These are phyloP conservation scores for Populus hybrid DNA, from an alignment of 441 rosid genomes.

Conservation along the genomic window DNA sequence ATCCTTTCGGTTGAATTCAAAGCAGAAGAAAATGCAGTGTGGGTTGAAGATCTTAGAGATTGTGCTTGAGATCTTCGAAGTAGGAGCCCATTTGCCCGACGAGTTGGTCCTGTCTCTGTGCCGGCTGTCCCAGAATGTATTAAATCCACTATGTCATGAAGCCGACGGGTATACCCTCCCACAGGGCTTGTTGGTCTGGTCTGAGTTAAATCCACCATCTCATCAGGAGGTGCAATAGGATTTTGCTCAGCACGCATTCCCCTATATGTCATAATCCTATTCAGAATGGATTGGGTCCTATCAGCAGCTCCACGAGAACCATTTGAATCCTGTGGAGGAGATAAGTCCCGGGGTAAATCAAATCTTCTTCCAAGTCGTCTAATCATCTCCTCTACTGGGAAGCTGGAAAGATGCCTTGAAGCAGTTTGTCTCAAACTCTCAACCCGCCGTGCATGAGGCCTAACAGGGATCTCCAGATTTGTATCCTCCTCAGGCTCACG, in stretches of 20 bases:
- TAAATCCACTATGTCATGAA: slow-evolving; percentile 24
- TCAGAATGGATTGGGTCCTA: slow-evolving; percentile 45
- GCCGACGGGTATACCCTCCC: slow-evolving; percentile 41
- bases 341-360: slow-evolving; percentile 59
- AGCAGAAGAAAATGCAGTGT: slow-evolving; percentile 42
- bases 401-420: slow-evolving; percentile 56
- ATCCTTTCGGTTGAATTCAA: slow-evolving; percentile 55
- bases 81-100: slow-evolving; percentile 25
- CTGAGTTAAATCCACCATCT: slow-evolving; percentile 49
- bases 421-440: slow-evolving; percentile 90
- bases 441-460: slow-evolving; percentile 75
- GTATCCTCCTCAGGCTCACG: slow-evolving; percentile 63
- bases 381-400: slow-evolving; percentile 89
- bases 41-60: slow-evolving; percentile 47
- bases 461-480: slow-evolving; percentile 66
- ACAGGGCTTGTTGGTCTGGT: slow-evolving; percentile 48
- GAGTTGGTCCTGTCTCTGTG: background rate
- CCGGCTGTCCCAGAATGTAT: background rate
- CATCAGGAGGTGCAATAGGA: slow-evolving; percentile 42
- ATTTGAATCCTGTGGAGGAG: slow-evolving; percentile 51
- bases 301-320: slow-evolving; percentile 50
- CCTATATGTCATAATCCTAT: slow-evolving; percentile 62
- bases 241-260: slow-evolving; percentile 73
- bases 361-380: slow-evolving; percentile 77
- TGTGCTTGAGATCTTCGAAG: slow-evolving; percentile 59